A percentile compares a stretch with the other conserved stretches of the same genome.
Evolutionary conservation across 441 rosid species (phyloP).

Genomic region (Erysimum cheiri): DNA sequence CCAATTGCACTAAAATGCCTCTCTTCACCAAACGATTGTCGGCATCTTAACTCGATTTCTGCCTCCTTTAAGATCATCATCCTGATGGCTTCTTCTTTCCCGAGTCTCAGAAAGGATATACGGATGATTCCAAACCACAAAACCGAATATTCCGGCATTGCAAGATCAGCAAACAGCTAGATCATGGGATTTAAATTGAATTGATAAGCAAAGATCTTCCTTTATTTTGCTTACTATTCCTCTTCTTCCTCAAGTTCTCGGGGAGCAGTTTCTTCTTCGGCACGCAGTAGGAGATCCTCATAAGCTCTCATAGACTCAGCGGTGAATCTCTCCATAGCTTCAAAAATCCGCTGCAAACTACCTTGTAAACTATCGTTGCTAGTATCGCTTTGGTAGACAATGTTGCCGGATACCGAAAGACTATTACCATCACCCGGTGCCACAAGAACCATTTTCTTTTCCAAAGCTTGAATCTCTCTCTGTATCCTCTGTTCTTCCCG

Average conservation of each 20-base stretch:
- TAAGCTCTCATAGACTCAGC: slow-evolving; percentile 70
- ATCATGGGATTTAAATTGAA: slow-evolving; percentile 6
- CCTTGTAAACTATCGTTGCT: slow-evolving; percentile 68
- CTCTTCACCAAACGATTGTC: slow-evolving; percentile 3
- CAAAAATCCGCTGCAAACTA: slow-evolving; percentile 72
- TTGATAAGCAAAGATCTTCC: slow-evolving; percentile 29
- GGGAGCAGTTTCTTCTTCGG: slow-evolving; percentile 66
- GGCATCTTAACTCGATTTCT: neutral
- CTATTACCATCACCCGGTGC: slow-evolving; percentile 55
- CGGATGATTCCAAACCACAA: slow-evolving; percentile 19
- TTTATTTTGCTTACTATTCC: slow-evolving; percentile 21
- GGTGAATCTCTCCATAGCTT: slow-evolving; percentile 88
- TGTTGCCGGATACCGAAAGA: slow-evolving; percentile 51
- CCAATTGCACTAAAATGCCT: slow-evolving; percentile 13
- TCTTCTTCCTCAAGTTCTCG: slow-evolving; percentile 50
- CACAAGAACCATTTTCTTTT: slow-evolving; percentile 69
- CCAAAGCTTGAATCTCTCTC: slow-evolving; percentile 83
- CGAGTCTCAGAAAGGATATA: neutral
- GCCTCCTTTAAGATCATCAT: slow-evolving; percentile 21
- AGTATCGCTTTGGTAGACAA: slow-evolving; percentile 75
- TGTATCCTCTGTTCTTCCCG: slow-evolving; percentile 84
- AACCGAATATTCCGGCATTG: slow-evolving; percentile 14
- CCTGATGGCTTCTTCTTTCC: slow-evolving; percentile 13
- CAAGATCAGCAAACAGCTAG: slow-evolving; percentile 30
- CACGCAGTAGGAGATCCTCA: slow-evolving; percentile 80